Base-by-base conservation (phyloP, 2,329 filamentous ascomycete species). In the Helminthosporium solani region DNA sequence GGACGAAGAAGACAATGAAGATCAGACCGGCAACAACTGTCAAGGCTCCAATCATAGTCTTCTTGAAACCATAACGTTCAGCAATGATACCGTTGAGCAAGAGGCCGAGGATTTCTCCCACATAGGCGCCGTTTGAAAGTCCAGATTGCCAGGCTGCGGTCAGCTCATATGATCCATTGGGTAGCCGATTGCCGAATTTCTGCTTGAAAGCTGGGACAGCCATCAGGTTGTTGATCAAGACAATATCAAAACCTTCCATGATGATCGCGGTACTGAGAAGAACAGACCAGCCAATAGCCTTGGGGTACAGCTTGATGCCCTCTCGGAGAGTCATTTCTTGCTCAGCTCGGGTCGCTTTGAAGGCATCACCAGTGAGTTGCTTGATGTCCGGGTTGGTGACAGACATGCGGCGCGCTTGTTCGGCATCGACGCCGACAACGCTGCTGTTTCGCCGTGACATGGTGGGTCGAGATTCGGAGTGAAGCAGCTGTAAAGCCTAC, bases 181-280 rank as follows among this genome's bases (percentile, higher is more conserved):
- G 45, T 20, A 66, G 52, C 28, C 61, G 66, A 6, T 63, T 59
- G 25, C 75, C 75, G 44, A 72, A 77, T 43, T 61, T 63, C 38
- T 58, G 50, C 50, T 76, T 72, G 68, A 77, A 77, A 8, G 70
- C 66, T 4, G 70, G 71, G 14, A 74, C 73, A 23, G 66, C 74
- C 52, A 82, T 89, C 58, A 94, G 87, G 68, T 90, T 90, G 73
- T 85, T 88, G 64, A 92, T 84, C 49, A 95, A 75, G 58, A 82
- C 84, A 49, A 92, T 79, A 68, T 95, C 89, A 73, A 90, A 95
- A 7, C 88, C 90, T 69, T 95, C 90, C 90, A 96, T 96, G 60
- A 83, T 84, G 65, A 95, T 94, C 66, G 86, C 89, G 0, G 87
- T 90, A 11, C 87, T 92, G 68, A 96, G 90, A 48, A 95, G 75